These are phyloP conservation scores for Dactylellina sp. DNA, from an alignment of 2,329 filamentous ascomycete genomes.

Conservation along the genomic window DNA sequence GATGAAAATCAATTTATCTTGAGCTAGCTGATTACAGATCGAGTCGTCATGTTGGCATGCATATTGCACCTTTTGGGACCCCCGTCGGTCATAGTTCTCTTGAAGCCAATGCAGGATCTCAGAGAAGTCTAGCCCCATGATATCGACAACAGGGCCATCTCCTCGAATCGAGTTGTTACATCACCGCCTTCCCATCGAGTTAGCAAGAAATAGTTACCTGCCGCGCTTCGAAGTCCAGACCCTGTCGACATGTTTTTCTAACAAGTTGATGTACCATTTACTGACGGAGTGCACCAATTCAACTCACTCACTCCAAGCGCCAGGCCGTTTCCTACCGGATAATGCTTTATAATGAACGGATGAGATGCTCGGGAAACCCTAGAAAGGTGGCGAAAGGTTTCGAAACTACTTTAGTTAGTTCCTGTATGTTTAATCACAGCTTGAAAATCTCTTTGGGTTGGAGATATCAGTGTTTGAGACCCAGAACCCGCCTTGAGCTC, in stretches of 20 bases:
- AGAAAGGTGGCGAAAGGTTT: not conserved
- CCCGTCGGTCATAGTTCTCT: not conserved
- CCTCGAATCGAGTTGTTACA: not conserved
- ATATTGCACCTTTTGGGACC: not conserved
- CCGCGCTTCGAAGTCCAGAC: slow-evolving; percentile 1
- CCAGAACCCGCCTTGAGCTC: too few species aligned
- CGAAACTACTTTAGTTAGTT: too few species aligned
- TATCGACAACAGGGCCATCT: not conserved
- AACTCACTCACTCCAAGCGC: too few species aligned
- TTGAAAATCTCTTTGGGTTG: too few species aligned
- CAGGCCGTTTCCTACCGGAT: slow-evolving; percentile 6
- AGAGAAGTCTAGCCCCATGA: not conserved
- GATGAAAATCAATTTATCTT: slow-evolving; percentile 3
- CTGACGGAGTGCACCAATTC: too few species aligned
- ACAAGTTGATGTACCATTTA: too few species aligned
- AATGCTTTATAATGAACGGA: not conserved
- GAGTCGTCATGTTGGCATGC: slow-evolving; percentile 1
- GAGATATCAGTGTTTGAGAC: too few species aligned
- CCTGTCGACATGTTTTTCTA: too few species aligned
- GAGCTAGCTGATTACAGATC: not conserved
- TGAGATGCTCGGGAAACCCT: not conserved
- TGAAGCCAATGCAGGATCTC: not conserved
- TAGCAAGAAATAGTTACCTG: not conserved
- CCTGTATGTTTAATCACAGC: too few species aligned
- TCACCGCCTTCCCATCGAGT: not conserved